Conservation (phyloP, 192 early-diverging fungal species). For the Oehlia diaphana region DNA sequence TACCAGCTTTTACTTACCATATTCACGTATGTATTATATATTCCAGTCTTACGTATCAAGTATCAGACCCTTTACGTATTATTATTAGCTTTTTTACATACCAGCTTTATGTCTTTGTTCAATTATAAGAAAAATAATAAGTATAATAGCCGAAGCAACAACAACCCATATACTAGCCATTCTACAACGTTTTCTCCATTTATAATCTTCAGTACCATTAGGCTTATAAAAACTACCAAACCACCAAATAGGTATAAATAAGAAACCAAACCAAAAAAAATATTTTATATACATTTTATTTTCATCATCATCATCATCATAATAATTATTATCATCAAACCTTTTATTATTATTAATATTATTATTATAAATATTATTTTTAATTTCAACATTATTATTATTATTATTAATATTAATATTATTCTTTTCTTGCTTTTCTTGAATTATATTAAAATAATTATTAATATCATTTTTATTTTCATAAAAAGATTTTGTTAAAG, state of each 20-base stretch:
- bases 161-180: background rate
- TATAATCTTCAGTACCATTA: background rate
- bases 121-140: background rate
- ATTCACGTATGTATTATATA: too few species aligned
- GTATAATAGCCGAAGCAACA: background rate
- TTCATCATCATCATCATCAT: too few species aligned
- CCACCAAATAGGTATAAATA: background rate
- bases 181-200: background rate
- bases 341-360: background rate
- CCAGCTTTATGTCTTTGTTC: background rate
- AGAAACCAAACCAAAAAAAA: constrained; percentile 5
- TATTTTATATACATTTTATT: background rate
- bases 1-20: too few species aligned
- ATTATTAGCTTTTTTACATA: background rate
- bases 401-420: background rate
- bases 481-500: too few species aligned
- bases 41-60: too few species aligned
- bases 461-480: too few species aligned
- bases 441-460: too few species aligned
- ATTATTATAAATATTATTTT: background rate
- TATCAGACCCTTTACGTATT: too few species aligned
- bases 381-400: background rate
- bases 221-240: background rate
- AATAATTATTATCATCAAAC: too few species aligned
- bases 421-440: too few species aligned